Evolutionary conservation across 2,329 filamentous ascomycete genomes (phyloP).

Genomic region (Karstenula rhodostoma): DNA sequence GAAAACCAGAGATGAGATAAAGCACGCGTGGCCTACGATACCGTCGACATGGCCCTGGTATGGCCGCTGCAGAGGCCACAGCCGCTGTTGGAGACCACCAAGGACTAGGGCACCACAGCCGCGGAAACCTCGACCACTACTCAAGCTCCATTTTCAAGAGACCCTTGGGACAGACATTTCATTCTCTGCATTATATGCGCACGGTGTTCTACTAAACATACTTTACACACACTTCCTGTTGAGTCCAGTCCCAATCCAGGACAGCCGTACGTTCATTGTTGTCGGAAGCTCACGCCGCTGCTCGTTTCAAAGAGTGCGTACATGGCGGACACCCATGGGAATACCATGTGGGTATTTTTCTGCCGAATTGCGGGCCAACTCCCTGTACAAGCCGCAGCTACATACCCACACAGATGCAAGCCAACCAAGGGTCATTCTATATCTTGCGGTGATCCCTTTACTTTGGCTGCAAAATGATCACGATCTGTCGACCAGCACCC

Average conservation of each 20-base stretch:
- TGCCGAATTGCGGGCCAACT: neutral
- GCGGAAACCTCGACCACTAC: conserved; percentile 5
- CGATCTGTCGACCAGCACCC: neutral
- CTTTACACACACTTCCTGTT: neutral
- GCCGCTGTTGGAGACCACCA: neutral
- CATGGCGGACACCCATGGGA: neutral
- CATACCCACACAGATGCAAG: conserved; percentile 3
- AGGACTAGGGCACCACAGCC: conserved; percentile 10
- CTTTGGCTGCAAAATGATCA: neutral
- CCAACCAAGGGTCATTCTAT: neutral
- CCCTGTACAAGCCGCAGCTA: neutral
- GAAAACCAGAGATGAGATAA: conserved; percentile 26
- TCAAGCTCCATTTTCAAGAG: neutral
- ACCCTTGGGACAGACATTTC: neutral
- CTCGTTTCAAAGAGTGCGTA: neutral
- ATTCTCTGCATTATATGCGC: neutral
- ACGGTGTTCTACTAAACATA: neutral
- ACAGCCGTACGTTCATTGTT: neutral
- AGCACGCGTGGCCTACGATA: conserved; percentile 30
- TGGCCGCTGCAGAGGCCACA: conserved; percentile 20
- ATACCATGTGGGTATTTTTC: neutral
- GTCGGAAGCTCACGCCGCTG: neutral
- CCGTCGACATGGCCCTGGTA: conserved; percentile 48
- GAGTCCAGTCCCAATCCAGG: neutral
- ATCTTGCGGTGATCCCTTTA: neutral